A percentile compares a stretch with the other conserved stretches of the same genome.
These are phyloP conservation scores for Raphanus raphanistrum DNA, from an alignment of 345 rosid species.

Conservation along the genomic window DNA sequence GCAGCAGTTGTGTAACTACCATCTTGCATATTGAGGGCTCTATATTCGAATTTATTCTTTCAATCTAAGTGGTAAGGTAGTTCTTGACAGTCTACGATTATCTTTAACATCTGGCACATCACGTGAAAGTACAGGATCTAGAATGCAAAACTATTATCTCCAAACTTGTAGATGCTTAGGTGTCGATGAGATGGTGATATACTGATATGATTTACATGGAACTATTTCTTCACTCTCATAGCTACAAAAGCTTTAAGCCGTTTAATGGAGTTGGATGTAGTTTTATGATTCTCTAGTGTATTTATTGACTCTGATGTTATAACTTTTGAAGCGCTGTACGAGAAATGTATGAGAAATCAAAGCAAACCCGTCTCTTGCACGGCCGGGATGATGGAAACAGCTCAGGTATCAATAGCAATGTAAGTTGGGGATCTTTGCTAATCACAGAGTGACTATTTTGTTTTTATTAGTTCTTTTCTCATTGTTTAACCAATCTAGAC, in stretches of 20 bases:
- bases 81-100: slow-evolving; percentile 2
- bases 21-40: slow-evolving; percentile 19
- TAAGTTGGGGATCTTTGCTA: slow-evolving; percentile 40
- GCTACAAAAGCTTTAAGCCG: not conserved
- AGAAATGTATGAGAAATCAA: slow-evolving; percentile 87
- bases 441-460: not conserved
- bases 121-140: slow-evolving; percentile 9
- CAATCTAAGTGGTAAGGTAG: not conserved
- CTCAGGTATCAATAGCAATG: slow-evolving; percentile 59
- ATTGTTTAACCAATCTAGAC: slow-evolving; percentile 4
- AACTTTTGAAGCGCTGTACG: slow-evolving; percentile 80
- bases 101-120: slow-evolving; percentile 5
- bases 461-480: not conserved
- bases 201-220: slow-evolving; percentile 2
- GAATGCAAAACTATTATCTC: slow-evolving; percentile 4
- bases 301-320: slow-evolving; percentile 24
- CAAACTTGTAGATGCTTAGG: slow-evolving; percentile 14
- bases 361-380: slow-evolving; percentile 74
- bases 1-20: slow-evolving; percentile 18
- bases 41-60: slow-evolving; percentile 4
- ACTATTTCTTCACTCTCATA: not conserved
- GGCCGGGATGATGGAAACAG: slow-evolving; percentile 56
- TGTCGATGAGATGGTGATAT: not conserved
- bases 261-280: slow-evolving; percentile 4
- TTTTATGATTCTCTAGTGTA: slow-evolving; percentile 18